phyloP scores from a whole-genome alignment of 2,329 filamentous ascomycete genomes.

The Penicillium sp. region DNA sequence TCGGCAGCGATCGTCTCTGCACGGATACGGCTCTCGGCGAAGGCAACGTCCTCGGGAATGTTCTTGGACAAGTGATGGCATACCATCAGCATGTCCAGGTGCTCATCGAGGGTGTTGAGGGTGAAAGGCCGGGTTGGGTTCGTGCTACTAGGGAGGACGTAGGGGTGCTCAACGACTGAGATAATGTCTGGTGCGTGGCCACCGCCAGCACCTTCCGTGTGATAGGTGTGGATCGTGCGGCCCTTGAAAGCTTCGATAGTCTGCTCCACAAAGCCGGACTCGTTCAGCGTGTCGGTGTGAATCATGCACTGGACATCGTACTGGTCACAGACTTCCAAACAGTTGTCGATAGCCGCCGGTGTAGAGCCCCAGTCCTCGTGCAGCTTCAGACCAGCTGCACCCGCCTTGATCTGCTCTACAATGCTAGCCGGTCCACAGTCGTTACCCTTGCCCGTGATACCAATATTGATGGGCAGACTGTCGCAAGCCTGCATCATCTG shows the following conservation, averaged over 20 bases:
- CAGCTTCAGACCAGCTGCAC: slow-evolving; percentile 84
- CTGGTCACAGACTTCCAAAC: slow-evolving; percentile 79
- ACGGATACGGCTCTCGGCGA: slow-evolving; percentile 89
- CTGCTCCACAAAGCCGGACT: slow-evolving; percentile 93
- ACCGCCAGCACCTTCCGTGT: slow-evolving; percentile 91
- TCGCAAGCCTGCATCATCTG: slow-evolving; percentile 90
- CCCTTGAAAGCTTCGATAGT: slow-evolving; percentile 80
- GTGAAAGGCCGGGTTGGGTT: slow-evolving; percentile 92
- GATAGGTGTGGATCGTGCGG: slow-evolving; percentile 91
- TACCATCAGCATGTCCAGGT: slow-evolving; percentile 97
- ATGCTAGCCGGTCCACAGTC: slow-evolving; percentile 67
- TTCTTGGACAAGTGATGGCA: slow-evolving; percentile 90
- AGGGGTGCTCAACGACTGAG: slow-evolving; percentile 77
- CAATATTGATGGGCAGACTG: slow-evolving; percentile 73
- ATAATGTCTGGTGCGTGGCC: slow-evolving; percentile 97
- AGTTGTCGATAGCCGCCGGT: slow-evolving; percentile 84
- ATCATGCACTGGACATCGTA: slow-evolving; percentile 90
- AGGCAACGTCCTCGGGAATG: slow-evolving; percentile 92
- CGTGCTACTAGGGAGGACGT: slow-evolving; percentile 84
- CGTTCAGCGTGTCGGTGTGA: slow-evolving; percentile 93
- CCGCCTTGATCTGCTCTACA: slow-evolving; percentile 73
- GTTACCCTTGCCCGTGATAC: slow-evolving; percentile 91
- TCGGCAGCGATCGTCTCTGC: slow-evolving; percentile 95
- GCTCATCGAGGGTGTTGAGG: slow-evolving; percentile 87
- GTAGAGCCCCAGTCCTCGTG: slow-evolving; percentile 96